These are phyloP conservation scores for Candida awuae DNA, from an alignment of 805 yeast genomes.

Conservation along the genomic window DNA sequence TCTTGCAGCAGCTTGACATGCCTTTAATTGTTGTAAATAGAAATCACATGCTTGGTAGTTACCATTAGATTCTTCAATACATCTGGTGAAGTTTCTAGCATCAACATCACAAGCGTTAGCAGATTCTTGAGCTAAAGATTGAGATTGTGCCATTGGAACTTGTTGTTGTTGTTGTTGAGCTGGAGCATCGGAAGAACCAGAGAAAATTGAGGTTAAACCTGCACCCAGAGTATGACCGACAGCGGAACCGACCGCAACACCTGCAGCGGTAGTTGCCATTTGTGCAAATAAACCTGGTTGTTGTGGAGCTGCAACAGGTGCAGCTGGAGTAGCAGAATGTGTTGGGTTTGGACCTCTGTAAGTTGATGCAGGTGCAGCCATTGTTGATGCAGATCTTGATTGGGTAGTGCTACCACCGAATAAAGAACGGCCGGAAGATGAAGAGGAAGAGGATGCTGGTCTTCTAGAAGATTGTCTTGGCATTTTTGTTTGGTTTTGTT, in stretches of 20 bases:
- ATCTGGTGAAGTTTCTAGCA: slow-evolving; percentile 91
- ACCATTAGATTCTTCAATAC: slow-evolving; percentile 88
- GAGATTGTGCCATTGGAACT: slow-evolving; percentile 19
- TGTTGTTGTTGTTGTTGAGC: slow-evolving; percentile 34
- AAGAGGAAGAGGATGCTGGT: slow-evolving; percentile 38
- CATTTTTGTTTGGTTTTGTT: slow-evolving; percentile 17
- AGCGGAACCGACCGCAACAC: slow-evolving; percentile 98
- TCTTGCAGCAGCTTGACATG: slow-evolving; percentile 91
- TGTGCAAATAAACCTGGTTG: slow-evolving; percentile 89
- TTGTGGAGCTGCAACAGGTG: slow-evolving; percentile 39
- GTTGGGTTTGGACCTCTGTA: slow-evolving; percentile 41
- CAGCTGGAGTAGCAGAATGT: slow-evolving; percentile 39
- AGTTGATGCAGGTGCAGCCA: slow-evolving; percentile 48
- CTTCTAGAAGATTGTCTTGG: slow-evolving; percentile 32
- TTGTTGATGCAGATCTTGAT: slow-evolving; percentile 67
- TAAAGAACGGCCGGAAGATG: slow-evolving; percentile 14
- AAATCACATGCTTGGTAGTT: slow-evolving; percentile 96
- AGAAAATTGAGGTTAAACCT: slow-evolving; percentile 82
- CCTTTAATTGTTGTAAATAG: slow-evolving; percentile 94
- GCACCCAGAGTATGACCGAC: slow-evolving; percentile 96
- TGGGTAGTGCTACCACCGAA: slow-evolving; percentile 29
- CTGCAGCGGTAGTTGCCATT: slow-evolving; percentile 99
- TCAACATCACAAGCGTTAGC: slow-evolving; percentile 75
- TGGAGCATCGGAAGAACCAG: slow-evolving; percentile 53
- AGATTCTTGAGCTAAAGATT: slow-evolving; percentile 31